These are phyloP conservation scores for Diplodia intermedia DNA, from an alignment of 2,329 filamentous ascomycete species.

Conservation along the genomic window DNA sequence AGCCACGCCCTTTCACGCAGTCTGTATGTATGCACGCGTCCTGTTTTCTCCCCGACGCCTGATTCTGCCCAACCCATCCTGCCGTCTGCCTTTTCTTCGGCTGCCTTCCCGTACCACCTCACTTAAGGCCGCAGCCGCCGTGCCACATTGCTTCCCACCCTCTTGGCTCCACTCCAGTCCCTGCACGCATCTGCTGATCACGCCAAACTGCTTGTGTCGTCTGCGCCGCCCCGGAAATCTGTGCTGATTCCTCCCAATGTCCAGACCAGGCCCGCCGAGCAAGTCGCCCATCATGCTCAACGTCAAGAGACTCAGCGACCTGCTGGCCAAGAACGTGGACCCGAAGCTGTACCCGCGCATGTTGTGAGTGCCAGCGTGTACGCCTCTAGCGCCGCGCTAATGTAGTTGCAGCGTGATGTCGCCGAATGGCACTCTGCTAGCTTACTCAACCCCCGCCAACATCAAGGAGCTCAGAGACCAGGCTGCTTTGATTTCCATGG, in stretches of 20 bases:
- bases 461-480: constrained; percentile 58
- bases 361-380: constrained; percentile 44
- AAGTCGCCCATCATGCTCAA: constrained; percentile 49
- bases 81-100: not conserved
- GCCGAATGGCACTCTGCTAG: constrained; percentile 58
- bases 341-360: constrained; percentile 52
- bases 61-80: not conserved
- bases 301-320: constrained; percentile 51
- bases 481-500: constrained; percentile 56
- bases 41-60: not conserved
- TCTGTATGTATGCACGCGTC: constrained; percentile 7
- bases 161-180: constrained; percentile 15
- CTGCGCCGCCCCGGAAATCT: not conserved
- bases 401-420: constrained; percentile 53
- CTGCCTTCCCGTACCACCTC: constrained; percentile 8
- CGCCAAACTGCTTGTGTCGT: constrained; percentile 24
- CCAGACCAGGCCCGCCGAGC: constrained; percentile 20
- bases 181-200: constrained; percentile 33
- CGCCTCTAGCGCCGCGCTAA: constrained; percentile 7
- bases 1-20: not conserved
- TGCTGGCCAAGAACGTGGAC: constrained; percentile 53
- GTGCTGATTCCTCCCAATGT: constrained; percentile 25
- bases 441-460: constrained; percentile 57
- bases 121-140: constrained; percentile 20
- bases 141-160: constrained; percentile 23